Evolutionary conservation across 2,329 filamentous ascomycete genomes (phyloP).

Genomic region (Mycosphaerelloides madeirae): DNA sequence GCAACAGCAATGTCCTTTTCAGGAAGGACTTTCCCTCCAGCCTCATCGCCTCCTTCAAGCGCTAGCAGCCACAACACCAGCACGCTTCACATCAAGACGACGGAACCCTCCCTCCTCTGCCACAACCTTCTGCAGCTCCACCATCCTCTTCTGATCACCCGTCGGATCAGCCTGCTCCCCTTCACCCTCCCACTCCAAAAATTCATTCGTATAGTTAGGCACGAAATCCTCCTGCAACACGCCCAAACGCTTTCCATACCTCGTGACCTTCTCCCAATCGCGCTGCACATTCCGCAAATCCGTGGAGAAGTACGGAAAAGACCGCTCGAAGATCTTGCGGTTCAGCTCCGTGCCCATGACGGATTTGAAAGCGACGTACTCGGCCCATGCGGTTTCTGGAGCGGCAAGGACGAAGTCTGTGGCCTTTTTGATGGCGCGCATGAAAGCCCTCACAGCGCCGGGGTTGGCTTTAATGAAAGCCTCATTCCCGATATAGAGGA

Average conservation of each 20-base stretch:
- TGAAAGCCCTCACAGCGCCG: slow-evolving; percentile 62
- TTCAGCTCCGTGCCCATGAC: slow-evolving; percentile 64
- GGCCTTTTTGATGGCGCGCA: slow-evolving; percentile 68
- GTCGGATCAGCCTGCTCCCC: slow-evolving; percentile 61
- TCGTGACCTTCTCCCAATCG: slow-evolving; percentile 74
- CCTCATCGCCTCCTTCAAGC: slow-evolving; percentile 7
- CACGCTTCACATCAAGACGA: slow-evolving; percentile 37
- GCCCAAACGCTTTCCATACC: slow-evolving; percentile 68
- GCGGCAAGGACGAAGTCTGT: slow-evolving; percentile 66
- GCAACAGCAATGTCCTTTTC: neutral
- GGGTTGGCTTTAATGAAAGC: slow-evolving; percentile 62
- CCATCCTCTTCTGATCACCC: slow-evolving; percentile 73
- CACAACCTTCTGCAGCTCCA: slow-evolving; percentile 61
- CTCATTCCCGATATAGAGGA: slow-evolving; percentile 77
- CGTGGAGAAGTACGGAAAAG: slow-evolving; percentile 69
- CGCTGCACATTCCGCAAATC: slow-evolving; percentile 70
- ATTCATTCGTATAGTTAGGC: slow-evolving; percentile 70
- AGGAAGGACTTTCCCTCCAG: neutral
- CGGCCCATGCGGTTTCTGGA: slow-evolving; percentile 60
- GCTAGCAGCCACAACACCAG: slow-evolving; percentile 16
- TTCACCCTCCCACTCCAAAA: slow-evolving; percentile 61
- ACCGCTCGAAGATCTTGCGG: slow-evolving; percentile 74
- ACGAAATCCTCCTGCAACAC: slow-evolving; percentile 60
- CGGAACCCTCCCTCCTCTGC: slow-evolving; percentile 62
- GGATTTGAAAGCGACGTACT: slow-evolving; percentile 69